Evolutionary conservation across 208 protist genomes (phyloP).

Genomic region (Leishmania major): DNA sequence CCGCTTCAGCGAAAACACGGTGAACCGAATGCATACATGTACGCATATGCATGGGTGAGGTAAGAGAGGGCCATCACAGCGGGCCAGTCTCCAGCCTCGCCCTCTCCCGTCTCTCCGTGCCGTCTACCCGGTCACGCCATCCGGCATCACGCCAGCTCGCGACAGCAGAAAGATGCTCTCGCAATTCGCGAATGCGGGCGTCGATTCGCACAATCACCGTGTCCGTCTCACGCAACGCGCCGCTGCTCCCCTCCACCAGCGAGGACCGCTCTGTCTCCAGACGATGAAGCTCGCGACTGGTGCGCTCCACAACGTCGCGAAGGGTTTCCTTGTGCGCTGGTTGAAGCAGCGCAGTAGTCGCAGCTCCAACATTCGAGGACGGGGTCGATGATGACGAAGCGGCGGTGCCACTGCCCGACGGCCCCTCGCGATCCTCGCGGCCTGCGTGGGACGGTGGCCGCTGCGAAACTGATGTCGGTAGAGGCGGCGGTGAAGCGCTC

Average conservation of each 20-base stretch:
- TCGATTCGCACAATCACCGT: conserved; percentile 63
- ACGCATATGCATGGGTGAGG: background rate
- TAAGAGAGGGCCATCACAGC: background rate
- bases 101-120: background rate
- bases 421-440: background rate
- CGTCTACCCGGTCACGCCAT: background rate
- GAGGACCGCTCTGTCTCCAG: conserved; percentile 48
- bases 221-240: conserved; percentile 59
- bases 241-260: conserved; percentile 65
- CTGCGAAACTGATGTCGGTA: conserved; percentile 7
- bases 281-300: conserved; percentile 50
- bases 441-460: background rate
- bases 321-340: background rate
- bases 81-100: conserved; percentile 1
- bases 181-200: conserved; percentile 47
- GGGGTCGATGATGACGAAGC: background rate
- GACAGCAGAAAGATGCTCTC: conserved; percentile 29
- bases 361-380: background rate
- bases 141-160: background rate
- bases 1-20: background rate
- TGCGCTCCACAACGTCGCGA: conserved; percentile 2
- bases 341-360: conserved; percentile 3
- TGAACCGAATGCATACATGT: background rate
- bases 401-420: background rate
- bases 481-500: background rate